Percentiles rank a stretch among this genome's conserved stretches.
These are phyloP conservation scores for Fraxinus xanthoxyloides DNA, from an alignment of 305 asterid species.

Conservation along the genomic window DNA sequence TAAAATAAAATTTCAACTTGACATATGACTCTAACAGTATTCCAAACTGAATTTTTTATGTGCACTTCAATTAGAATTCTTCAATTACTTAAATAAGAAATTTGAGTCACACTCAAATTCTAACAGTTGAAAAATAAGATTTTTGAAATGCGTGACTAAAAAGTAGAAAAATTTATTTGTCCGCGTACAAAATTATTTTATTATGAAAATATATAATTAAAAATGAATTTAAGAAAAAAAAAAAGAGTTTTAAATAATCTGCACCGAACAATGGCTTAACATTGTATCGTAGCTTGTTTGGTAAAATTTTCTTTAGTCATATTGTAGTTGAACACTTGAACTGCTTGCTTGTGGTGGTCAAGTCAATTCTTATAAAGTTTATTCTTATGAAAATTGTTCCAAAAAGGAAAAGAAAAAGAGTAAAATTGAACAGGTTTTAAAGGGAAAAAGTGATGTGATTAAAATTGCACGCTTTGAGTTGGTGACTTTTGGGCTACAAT, in stretches of 20 bases:
- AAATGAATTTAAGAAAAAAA: not conserved
- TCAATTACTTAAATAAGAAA: no score
- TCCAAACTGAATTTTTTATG: no score
- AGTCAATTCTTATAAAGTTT: not conserved
- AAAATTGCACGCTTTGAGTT: slow-evolving; percentile 25
- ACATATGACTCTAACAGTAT: no score
- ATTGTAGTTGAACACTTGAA: not conserved
- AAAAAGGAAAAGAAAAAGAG: not conserved
- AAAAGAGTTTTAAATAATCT: no score
- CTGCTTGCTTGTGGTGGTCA: not conserved
- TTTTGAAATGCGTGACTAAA: no score
- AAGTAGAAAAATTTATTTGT: no score
- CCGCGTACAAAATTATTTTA: not conserved
- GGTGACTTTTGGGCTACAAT: not conserved
- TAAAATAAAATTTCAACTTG: no score
- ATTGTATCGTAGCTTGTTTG: not conserved
- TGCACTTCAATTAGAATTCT: no score
- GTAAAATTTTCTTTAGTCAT: not conserved
- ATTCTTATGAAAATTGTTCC: slow-evolving; percentile 7
- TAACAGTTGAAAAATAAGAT: no score
- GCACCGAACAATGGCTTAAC: not conserved
- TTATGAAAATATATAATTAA: slow-evolving; percentile 31
- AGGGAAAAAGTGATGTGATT: slow-evolving; percentile 14
- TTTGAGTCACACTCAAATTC: no score
- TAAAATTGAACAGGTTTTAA: not conserved